Evolutionary conservation across 2,329 filamentous ascomycete genomes (phyloP).

Genomic region (Phialophora chinensis): DNA sequence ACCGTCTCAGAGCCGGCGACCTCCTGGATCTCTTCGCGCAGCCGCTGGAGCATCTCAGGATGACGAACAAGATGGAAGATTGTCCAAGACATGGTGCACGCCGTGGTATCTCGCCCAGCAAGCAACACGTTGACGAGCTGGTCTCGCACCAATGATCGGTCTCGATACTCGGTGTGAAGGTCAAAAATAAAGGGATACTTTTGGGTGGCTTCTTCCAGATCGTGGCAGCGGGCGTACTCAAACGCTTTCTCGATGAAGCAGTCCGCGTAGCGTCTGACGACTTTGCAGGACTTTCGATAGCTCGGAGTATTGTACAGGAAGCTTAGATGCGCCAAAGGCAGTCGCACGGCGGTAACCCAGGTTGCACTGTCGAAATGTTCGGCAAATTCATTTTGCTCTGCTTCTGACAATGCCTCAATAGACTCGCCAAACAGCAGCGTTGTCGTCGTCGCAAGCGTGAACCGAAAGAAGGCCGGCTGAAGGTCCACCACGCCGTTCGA

Average conservation of each 20-base stretch:
- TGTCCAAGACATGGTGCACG: conserved; percentile 31
- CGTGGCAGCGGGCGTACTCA: conserved; percentile 5
- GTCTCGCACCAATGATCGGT: conserved; percentile 15
- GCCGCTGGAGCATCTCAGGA: conserved; percentile 55
- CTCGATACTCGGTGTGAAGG: conserved; percentile 13
- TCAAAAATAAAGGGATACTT: conserved; percentile 26
- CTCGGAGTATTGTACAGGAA: conserved; percentile 8
- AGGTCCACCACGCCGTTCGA: conserved; percentile 48
- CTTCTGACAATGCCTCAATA: conserved; percentile 40
- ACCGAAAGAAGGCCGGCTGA: conserved; percentile 55
- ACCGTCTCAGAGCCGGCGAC: conserved; percentile 15
- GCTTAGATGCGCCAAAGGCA: conserved; percentile 10
- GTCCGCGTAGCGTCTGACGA: conserved; percentile 20
- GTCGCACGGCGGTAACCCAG: conserved; percentile 13
- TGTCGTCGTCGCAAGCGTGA: conserved; percentile 57
- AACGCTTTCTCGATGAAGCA: conserved; percentile 20
- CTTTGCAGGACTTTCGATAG: conserved; percentile 15
- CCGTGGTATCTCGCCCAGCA: conserved; percentile 41
- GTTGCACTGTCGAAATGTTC: conserved; percentile 11
- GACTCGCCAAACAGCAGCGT: conserved; percentile 41
- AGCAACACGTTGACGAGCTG: conserved; percentile 36
- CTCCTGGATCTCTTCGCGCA: conserved; percentile 41
- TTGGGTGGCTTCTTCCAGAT: conserved; percentile 4
- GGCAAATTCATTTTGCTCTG: conserved; percentile 26
- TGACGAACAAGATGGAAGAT: conserved; percentile 48